Conservation (phyloP, 495 filamentous ascomycete genomes). For the Penicillium chermesinum region DNA sequence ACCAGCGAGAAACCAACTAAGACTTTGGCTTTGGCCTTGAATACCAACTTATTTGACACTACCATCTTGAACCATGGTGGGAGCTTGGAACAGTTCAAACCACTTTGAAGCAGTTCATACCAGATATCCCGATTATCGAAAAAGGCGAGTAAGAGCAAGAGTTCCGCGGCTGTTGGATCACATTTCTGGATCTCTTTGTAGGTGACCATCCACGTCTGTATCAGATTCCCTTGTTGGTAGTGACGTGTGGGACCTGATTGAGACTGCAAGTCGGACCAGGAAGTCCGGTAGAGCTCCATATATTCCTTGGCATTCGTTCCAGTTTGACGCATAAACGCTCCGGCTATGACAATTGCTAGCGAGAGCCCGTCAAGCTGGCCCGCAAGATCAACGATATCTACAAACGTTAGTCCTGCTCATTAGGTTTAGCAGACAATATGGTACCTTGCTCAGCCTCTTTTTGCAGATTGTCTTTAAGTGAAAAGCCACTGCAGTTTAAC, state of each 20-base stretch:
- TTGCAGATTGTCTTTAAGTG: too few relatives aligned
- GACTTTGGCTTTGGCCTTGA: conserved; percentile 21
- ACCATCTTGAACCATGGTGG: conserved; percentile 27
- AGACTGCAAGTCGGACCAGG: conserved; percentile 34
- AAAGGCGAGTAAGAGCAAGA: conserved; percentile 41
- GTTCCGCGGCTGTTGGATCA: conserved; percentile 28
- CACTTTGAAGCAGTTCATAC: conserved; percentile 37
- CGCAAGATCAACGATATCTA: conserved; percentile 18
- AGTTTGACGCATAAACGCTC: conserved; percentile 35
- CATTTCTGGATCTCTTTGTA: conserved; percentile 33
- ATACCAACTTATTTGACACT: conserved; percentile 22
- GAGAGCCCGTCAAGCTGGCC: conserved; percentile 36
- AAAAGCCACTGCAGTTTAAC: too few relatives aligned
- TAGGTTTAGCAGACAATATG: too few relatives aligned
- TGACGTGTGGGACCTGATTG: conserved; percentile 25
- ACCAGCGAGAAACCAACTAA: conserved; percentile 31
- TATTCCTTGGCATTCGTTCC: conserved; percentile 30
- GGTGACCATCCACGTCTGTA: conserved; percentile 45
- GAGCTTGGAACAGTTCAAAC: conserved; percentile 5
- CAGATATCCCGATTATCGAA: conserved; percentile 50
- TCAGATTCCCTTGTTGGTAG: conserved; percentile 31
- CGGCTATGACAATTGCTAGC: conserved; percentile 40
- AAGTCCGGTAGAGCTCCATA: conserved; percentile 33
- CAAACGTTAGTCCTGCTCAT: too few relatives aligned
- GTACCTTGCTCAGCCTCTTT: too few relatives aligned